Conservation (phyloP, 768 basidiomycete species). For the Mycena galericulata region DNA sequence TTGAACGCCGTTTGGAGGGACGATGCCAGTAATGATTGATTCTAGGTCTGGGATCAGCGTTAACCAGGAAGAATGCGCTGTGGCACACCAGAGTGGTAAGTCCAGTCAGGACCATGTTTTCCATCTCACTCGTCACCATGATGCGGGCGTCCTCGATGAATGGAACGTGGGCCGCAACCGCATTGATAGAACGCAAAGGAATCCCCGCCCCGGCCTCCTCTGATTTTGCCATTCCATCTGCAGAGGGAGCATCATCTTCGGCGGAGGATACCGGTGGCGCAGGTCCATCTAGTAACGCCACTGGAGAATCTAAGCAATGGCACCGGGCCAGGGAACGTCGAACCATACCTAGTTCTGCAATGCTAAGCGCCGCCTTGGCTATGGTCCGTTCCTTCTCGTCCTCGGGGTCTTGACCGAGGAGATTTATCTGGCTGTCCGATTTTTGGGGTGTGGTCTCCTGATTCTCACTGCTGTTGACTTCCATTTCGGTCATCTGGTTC, state of each 20-base stretch:
- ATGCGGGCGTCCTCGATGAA: conserved; percentile 79
- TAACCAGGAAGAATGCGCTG: background rate
- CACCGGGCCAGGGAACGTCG: background rate
- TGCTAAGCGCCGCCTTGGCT: conserved; percentile 93
- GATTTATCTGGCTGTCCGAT: conserved; percentile 23
- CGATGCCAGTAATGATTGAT: conserved; percentile 91
- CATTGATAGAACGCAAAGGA: conserved; percentile 79
- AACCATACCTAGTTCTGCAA: conserved; percentile 89
- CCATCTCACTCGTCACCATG: conserved; percentile 88
- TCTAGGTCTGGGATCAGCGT: conserved; percentile 57
- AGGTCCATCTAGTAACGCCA: conserved; percentile 62
- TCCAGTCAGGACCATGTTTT: conserved; percentile 87
- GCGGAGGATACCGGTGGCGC: conserved; percentile 13
- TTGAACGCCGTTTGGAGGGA: conserved; percentile 97
- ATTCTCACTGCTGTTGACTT: conserved; percentile 40
- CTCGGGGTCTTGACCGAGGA: conserved; percentile 57
- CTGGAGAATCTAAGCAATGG: conserved; percentile 46
- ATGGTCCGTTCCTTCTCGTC: conserved; percentile 89
- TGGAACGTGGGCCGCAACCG: conserved; percentile 76
- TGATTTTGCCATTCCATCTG: conserved; percentile 35
- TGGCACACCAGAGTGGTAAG: conserved; percentile 77
- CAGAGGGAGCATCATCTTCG: background rate
- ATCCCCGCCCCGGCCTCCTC: conserved; percentile 47
- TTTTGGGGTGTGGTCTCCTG: conserved; percentile 8
- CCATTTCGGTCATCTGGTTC: conserved; percentile 84